These are phyloP conservation scores for Priceomyces castillae DNA, from an alignment of 805 yeast genomes.

Conservation along the genomic window DNA sequence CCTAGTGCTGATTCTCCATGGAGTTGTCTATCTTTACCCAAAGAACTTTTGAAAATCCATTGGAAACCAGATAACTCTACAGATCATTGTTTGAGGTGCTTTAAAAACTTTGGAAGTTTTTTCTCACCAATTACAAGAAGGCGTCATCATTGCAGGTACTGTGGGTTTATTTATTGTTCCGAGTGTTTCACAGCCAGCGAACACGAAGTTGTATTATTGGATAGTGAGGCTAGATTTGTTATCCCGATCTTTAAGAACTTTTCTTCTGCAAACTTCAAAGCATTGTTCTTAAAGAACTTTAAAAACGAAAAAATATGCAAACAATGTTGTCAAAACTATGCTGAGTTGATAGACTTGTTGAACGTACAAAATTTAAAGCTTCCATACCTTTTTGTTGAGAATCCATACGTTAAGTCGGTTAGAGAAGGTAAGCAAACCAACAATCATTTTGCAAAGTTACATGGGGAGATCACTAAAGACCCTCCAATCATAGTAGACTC, in stretches of 20 bases:
- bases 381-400: conserved; percentile 29
- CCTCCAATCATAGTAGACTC: conserved; percentile 5
- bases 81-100: conserved; percentile 43
- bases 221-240: conserved; percentile 29
- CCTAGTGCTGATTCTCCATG: neutral
- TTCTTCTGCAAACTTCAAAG: conserved; percentile 3
- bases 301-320: conserved; percentile 33
- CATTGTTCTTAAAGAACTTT: conserved; percentile 9
- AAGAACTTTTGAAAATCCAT: conserved; percentile 50
- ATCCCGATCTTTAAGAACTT: conserved; percentile 33
- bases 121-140: conserved; percentile 26
- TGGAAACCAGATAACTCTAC: conserved; percentile 49
- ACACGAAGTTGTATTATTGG: conserved; percentile 18
- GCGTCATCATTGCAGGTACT: conserved; percentile 52
- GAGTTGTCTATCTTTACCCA: conserved; percentile 6
- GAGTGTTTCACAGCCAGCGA: conserved; percentile 18
- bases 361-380: conserved; percentile 8
- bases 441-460: neutral
- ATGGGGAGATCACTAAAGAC: conserved; percentile 1
- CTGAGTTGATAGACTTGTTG: conserved; percentile 11
- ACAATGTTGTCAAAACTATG: conserved; percentile 28
- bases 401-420: conserved; percentile 22
- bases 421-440: conserved; percentile 2
- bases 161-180: conserved; percentile 48
- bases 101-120: conserved; percentile 29